Percentiles rank a stretch among this genome's conserved stretches.
phyloP scores from a whole-genome alignment of 2,329 filamentous ascomycete genomes.

The Hymenoscyphus fraxineus region DNA sequence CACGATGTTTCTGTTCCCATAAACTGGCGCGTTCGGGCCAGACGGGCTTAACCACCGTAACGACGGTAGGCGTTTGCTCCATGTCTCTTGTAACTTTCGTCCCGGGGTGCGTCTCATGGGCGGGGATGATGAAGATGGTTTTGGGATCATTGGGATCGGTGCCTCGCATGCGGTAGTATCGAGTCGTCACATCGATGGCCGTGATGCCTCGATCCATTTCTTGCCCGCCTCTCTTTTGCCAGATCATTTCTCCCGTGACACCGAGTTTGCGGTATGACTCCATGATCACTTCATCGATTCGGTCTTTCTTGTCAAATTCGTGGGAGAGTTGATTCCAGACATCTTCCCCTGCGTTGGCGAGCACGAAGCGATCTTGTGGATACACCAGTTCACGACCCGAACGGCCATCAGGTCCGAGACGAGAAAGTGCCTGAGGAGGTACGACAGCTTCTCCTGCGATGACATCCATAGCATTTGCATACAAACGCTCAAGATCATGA shows the following conservation, averaged over 20 bases:
- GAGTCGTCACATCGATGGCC: constrained; percentile 46
- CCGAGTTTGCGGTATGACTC: constrained; percentile 38
- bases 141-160: constrained; percentile 41
- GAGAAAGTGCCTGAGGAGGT: constrained; percentile 50
- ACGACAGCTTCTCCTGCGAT: constrained; percentile 48
- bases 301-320: constrained; percentile 38
- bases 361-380: constrained; percentile 53
- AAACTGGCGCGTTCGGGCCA: constrained; percentile 29
- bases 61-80: constrained; percentile 43
- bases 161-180: constrained; percentile 50
- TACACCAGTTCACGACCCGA: constrained; percentile 46
- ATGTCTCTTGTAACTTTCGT: constrained; percentile 43
- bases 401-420: constrained; percentile 50
- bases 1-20: constrained; percentile 28
- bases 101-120: constrained; percentile 44
- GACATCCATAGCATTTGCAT: constrained; percentile 48
- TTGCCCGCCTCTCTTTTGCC: constrained; percentile 18
- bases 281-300: constrained; percentile 39
- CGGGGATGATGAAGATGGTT: constrained; percentile 51
- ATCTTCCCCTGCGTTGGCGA: constrained; percentile 53
- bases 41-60: constrained; percentile 30
- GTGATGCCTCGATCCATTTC: constrained; percentile 41
- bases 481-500: constrained; percentile 54
- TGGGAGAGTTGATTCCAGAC: constrained; percentile 45
- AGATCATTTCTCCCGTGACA: constrained; percentile 39